Percentiles rank a stretch among this genome's conserved stretches.
These are phyloP conservation scores for Cyberlindnera mycetangii DNA, from an alignment of 805 yeast species.

Conservation along the genomic window DNA sequence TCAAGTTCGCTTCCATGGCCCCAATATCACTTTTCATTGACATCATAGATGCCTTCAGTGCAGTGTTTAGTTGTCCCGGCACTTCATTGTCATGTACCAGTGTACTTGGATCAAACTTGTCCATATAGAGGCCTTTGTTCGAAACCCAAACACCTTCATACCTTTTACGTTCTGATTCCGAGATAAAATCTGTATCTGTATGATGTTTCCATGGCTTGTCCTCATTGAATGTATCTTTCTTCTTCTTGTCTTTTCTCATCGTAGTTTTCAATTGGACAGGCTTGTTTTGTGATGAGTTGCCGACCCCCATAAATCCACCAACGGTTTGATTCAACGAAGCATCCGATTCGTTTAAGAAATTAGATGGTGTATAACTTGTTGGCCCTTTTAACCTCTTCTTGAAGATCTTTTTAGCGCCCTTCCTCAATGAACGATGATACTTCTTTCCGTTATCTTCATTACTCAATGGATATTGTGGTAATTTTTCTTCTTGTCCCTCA, in stretches of 20 bases:
- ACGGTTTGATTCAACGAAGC: not conserved
- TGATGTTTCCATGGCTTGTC: slow-evolving; percentile 95
- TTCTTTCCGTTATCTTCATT: slow-evolving; percentile 4
- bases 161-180: slow-evolving; percentile 72
- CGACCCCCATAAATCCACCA: not conserved
- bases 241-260: slow-evolving; percentile 27
- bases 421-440: slow-evolving; percentile 19
- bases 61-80: slow-evolving; percentile 24
- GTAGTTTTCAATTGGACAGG: slow-evolving; percentile 28
- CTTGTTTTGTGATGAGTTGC: not conserved
- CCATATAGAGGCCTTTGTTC: slow-evolving; percentile 66
- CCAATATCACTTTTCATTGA: slow-evolving; percentile 25
- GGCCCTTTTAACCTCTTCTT: slow-evolving; percentile 23
- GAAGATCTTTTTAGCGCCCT: slow-evolving; percentile 25
- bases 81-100: slow-evolving; percentile 19
- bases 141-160: slow-evolving; percentile 95
- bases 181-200: slow-evolving; percentile 47
- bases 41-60: slow-evolving; percentile 29
- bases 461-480: slow-evolving; percentile 25
- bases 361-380: slow-evolving; percentile 11
- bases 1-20: slow-evolving; percentile 26
- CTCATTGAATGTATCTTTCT: slow-evolving; percentile 58
- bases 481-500: slow-evolving; percentile 12
- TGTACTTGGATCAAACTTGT: slow-evolving; percentile 23
- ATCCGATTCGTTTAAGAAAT: slow-evolving; percentile 8